Evolutionary conservation across 805 yeast genomes (phyloP), one percentile per base, ranked within the genome.

Genomic region (Pichia ethanolica): DNA sequence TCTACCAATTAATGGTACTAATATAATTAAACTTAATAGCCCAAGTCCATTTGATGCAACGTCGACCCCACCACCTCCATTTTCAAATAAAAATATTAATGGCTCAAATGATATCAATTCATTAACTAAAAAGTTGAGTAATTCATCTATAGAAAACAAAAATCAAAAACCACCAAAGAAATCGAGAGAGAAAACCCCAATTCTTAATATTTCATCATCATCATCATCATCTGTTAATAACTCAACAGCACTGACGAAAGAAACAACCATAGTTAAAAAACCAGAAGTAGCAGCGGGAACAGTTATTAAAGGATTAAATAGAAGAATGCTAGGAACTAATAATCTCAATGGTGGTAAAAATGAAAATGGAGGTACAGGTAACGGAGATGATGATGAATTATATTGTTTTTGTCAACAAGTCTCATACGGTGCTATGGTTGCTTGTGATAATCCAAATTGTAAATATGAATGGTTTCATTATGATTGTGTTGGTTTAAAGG

Each of bases 391-490:
- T 53, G 82, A 79, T 50, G 83, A 79, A 45, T 57, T 80, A 46
- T 91, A 91, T 65, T 91, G 99, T 66, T 86, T 86, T 69, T 91
- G 99, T 63, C 95, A 89, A 62, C 89, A 90, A 57, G 95, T 86
- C 0, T 89, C 97, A 0, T 88, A 84, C 67, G 83, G 83, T 20
- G 77, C 77, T 56, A 78, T 78, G 83, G 77, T 78, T 60, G 83
- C 80, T 0, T 78, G 83, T 59, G 83, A 78, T 56, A 78, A 78
- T 53, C 79, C 78, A 35, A 77, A 75, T 58, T 79, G 83, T 66
- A 72, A 76, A 54, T 77, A 68, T 55, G 83, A 79, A 59, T 79
- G 83, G 83, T 79, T 79, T 60, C 83, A 79, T 60, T 79, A 81
- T 73, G 72, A 72, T 49, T 79, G 99, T 73, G 98, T 93, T 40